Conservation (phyloP, 1,139 yeast species). For the Hansenula sp. region DNA sequence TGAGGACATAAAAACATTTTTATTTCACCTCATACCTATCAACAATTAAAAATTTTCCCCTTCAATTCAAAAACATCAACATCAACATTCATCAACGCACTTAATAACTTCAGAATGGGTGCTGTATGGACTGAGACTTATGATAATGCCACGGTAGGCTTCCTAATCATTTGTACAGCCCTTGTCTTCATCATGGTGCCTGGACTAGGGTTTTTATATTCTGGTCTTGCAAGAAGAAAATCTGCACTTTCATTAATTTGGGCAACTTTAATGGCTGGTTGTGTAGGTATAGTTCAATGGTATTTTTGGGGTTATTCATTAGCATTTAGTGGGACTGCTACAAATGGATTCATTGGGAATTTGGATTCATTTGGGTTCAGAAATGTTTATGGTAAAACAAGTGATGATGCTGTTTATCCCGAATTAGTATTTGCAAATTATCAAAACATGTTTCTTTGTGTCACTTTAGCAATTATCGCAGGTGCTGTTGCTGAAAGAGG, state of each 20-base stretch:
- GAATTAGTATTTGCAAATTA: constrained; percentile 81
- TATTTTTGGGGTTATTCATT: constrained; percentile 97
- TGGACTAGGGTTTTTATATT: constrained; percentile 88
- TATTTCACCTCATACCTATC: no score
- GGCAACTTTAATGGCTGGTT: constrained; percentile 70
- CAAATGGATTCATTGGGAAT: constrained; percentile 84
- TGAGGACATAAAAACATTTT: no score
- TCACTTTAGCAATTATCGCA: constrained; percentile 84
- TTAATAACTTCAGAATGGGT: constrained; percentile 20
- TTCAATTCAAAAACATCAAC: no score
- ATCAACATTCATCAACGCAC: no score
- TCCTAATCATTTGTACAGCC: constrained; percentile 52
- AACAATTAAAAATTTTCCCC: no score
- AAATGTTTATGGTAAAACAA: constrained; percentile 53
- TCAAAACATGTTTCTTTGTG: constrained; percentile 89
- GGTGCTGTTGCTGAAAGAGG: constrained; percentile 98
- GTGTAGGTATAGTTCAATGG: constrained; percentile 89
- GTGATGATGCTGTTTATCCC: constrained; percentile 52
- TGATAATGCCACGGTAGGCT: constrained; percentile 49
- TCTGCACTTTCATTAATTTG: constrained; percentile 88
- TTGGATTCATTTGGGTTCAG: constrained; percentile 77
- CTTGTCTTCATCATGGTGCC: constrained; percentile 92
- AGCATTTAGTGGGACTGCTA: constrained; percentile 74
- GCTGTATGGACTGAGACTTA: constrained; percentile 32
- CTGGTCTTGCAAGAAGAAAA: constrained; percentile 90